Evolutionary conservation across 2,329 filamentous ascomycete genomes (phyloP).

Genomic region (Exophiala sideris): DNA sequence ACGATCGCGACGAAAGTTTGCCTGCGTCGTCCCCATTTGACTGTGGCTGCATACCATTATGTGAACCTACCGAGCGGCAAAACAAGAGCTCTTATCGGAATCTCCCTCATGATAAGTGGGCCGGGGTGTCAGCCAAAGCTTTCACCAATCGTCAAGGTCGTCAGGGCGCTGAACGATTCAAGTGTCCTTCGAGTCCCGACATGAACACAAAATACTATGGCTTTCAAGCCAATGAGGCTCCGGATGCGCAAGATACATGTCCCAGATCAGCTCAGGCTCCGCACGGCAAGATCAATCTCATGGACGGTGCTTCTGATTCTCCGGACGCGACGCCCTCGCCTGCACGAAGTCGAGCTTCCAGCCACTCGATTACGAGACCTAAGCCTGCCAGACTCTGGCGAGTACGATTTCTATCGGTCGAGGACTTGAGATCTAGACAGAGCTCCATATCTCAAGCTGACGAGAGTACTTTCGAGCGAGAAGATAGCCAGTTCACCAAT

Average conservation of each 20-base stretch:
- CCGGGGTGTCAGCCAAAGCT: no score
- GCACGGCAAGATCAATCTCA: neutral
- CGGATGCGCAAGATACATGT: neutral
- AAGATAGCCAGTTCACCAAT: slow-evolving; percentile 4
- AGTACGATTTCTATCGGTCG: slow-evolving; percentile 14
- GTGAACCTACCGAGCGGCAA: no score
- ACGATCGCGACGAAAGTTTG: no score
- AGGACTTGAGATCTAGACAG: slow-evolving; percentile 9
- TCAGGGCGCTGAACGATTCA: no score
- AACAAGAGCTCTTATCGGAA: no score
- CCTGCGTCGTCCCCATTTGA: no score
- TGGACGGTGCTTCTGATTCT: slow-evolving; percentile 11
- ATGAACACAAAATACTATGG: no score
- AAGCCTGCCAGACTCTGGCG: slow-evolving; percentile 3
- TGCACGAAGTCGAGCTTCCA: neutral
- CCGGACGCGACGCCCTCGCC: neutral
- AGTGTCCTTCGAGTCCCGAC: no score
- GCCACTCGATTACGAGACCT: neutral
- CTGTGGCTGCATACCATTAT: no score
- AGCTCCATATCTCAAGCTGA: neutral
- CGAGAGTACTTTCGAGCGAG: neutral
- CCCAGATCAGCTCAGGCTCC: neutral
- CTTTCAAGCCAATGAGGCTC: no score
- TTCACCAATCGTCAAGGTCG: no score
- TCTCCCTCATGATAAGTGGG: no score